Percentiles rank a stretch among this genome's conserved stretches.
Evolutionary conservation across 2,329 filamentous ascomycete genomes (phyloP).

Genomic region (Fusarium kyushuense): DNA sequence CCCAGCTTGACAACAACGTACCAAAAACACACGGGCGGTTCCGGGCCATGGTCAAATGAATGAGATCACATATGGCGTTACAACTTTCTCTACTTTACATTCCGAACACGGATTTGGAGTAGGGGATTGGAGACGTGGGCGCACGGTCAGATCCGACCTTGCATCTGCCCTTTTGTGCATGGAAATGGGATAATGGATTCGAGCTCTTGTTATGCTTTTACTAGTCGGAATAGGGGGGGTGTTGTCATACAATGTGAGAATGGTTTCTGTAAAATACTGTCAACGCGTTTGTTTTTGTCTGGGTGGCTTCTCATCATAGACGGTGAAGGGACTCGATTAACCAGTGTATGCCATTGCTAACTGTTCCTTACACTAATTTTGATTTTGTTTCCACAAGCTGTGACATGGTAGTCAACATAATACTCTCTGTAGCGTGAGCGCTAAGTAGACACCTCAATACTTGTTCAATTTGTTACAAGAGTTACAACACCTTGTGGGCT

Average conservation of each 20-base stretch:
- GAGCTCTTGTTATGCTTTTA: conserved; percentile 38
- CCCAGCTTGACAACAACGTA: conserved; percentile 55
- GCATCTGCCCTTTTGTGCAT: conserved; percentile 33
- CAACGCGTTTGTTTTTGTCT: conserved; percentile 57
- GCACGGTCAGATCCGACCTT: conserved; percentile 39
- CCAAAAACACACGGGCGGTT: conserved; percentile 47
- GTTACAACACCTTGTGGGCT: background rate
- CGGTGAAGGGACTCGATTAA: conserved; percentile 56
- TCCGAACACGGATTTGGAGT: conserved; percentile 23
- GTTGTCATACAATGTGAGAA: conserved; percentile 42
- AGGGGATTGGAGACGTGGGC: conserved; percentile 43
- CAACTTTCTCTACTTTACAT: conserved; percentile 38
- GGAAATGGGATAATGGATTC: conserved; percentile 45
- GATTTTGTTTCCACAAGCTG: background rate
- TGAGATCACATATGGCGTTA: conserved; percentile 42
- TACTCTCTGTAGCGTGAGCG: background rate
- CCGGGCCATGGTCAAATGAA: conserved; percentile 42
- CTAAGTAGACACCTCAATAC: background rate
- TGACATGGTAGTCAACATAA: background rate
- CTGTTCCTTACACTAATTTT: conserved; percentile 39
- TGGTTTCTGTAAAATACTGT: conserved; percentile 64
- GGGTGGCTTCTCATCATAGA: conserved; percentile 62
- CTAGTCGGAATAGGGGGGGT: conserved; percentile 42
- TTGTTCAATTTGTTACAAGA: background rate
- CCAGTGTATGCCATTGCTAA: conserved; percentile 57